Percentiles rank a stretch among this genome's conserved stretches.
Conservation (phyloP, 2,329 filamentous ascomycete genomes). For the Aspergillus latus region DNA sequence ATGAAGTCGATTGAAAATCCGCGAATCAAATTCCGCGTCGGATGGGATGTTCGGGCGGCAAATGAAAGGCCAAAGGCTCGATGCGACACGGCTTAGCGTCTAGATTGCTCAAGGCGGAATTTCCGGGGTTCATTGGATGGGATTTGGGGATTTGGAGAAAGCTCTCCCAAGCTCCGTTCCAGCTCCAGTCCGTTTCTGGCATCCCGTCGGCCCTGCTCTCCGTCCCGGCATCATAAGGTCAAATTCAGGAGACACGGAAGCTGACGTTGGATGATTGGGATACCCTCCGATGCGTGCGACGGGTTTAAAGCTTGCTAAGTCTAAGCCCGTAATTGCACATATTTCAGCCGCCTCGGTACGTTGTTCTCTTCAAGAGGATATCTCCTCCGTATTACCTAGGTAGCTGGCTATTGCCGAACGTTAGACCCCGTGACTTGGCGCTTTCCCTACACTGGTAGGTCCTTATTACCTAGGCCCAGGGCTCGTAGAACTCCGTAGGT, state of each 20-base stretch:
- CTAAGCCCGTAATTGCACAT: not conserved
- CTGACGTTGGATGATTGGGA: not conserved
- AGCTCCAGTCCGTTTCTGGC: not conserved
- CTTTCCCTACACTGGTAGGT: too few relatives aligned
- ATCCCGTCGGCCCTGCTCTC: not conserved
- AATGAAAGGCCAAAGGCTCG: not conserved
- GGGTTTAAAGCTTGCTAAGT: not conserved
- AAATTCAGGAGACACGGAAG: too few relatives aligned
- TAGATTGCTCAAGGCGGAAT: not conserved
- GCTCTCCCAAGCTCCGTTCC: too few relatives aligned
- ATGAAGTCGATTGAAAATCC: not conserved
- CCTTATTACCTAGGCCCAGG: too few relatives aligned
- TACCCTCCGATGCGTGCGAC: not conserved
- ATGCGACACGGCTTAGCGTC: not conserved
- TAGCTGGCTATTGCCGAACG: too few relatives aligned
- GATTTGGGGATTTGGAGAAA: not conserved
- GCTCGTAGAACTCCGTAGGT: too few relatives aligned
- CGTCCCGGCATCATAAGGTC: too few relatives aligned
- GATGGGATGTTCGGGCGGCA: not conserved
- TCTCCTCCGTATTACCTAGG: too few relatives aligned
- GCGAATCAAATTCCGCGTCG: not conserved
- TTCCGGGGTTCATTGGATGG: not conserved
- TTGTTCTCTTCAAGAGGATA: too few relatives aligned
- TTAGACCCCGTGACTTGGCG: too few relatives aligned
- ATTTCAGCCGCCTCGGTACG: too few relatives aligned